Evolutionary conservation across 1,139 yeast species (phyloP), one percentile per base, ranked within the genome.

Genomic region (Debaryomyces sp.): DNA sequence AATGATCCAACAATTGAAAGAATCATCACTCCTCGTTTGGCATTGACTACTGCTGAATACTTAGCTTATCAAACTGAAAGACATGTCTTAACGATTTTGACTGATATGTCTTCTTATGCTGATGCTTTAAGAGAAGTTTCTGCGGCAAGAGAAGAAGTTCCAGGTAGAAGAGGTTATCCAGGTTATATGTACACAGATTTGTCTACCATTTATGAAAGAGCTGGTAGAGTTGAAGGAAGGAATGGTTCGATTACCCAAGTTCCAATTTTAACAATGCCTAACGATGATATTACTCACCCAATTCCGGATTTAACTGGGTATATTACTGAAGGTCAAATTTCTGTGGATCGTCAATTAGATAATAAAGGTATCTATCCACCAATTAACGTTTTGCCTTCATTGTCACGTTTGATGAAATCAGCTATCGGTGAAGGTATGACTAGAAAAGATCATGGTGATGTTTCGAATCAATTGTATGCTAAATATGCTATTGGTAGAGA

Each of bases 351-450:
- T 79, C 97, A 91, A 75, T 81, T 94, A 68, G 79, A 87, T 70
- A 92, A 95, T 77, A 89, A 94, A 74, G 99, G 98, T 82, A 80
- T 94, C 64, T 95, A 94, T 71, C 99, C 99, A 58, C 99, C 99
- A 60, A 94, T 94, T 71, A 94, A 94, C 68, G 99, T 94, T 42
- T 82, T 94, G 68, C 99, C 99, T 47, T 92, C 98, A 9, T 82
- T 94, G 66, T 90, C 97, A 50, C 91, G 99, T 77, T 85, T 94
- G 71, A 94, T 94, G 99, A 94, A 94, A 79, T 88, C 96, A 52
- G 99, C 99, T 59, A 95, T 94, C 73, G 99, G 99, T 78, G 99
- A 95, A 74, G 98, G 98, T 66, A 92, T 92, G 97, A 94, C 99
- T 51, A 87, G 99, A 79, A 92, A 92, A 75, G 99, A 94, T 71